These are phyloP conservation scores for Rubia yunnanensis DNA, from an alignment of 257 asterid genomes.

Conservation along the genomic window DNA sequence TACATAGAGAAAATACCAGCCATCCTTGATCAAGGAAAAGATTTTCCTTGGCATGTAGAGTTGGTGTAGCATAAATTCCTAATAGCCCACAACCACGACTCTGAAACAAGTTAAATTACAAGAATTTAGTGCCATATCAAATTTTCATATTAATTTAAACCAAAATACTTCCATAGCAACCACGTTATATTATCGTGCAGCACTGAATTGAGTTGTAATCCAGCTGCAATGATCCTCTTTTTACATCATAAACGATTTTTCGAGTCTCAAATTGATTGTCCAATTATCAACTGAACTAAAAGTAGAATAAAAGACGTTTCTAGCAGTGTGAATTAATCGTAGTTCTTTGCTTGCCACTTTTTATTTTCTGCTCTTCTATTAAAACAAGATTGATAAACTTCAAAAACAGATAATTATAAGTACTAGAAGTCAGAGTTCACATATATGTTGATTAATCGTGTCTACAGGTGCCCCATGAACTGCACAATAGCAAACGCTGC, in stretches of 20 bases:
- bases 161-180: background rate
- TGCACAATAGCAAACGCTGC: background rate
- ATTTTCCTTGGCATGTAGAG: constrained; percentile 76
- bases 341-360: background rate
- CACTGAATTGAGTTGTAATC: background rate
- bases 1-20: constrained; percentile 48
- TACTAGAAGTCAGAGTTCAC: background rate
- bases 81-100: constrained; percentile 84
- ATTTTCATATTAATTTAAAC: background rate
- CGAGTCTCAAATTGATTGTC: background rate
- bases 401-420: background rate
- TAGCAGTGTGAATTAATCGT: background rate
- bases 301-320: background rate
- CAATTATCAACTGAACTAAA: background rate
- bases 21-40: constrained; percentile 96
- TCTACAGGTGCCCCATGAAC: background rate
- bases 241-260: background rate
- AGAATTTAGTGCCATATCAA: background rate
- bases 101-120: constrained; percentile 30
- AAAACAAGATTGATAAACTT: background rate
- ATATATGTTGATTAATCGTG: background rate
- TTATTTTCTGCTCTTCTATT: too few species aligned
- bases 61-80: constrained; percentile 81
- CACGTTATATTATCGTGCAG: background rate
- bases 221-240: background rate